Evolutionary conservation across 495 filamentous ascomycete species (phyloP), one percentile per base, ranked within the genome.

Genomic region (Glonium stellatum): DNA sequence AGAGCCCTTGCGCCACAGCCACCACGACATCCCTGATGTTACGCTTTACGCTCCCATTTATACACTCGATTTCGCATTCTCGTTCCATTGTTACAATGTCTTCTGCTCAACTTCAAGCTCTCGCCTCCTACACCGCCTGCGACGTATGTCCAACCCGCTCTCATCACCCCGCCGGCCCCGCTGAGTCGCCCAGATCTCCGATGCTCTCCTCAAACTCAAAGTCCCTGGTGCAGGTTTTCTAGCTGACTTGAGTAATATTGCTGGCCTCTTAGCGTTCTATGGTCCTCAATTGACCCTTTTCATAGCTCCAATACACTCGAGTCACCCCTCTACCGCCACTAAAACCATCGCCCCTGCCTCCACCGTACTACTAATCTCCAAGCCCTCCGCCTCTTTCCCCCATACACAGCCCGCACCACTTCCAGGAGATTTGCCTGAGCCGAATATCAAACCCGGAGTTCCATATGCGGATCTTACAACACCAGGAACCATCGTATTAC

Each of bases 351-450:
- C 80, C 12, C 83, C 81, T 47, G 82, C 81, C 27, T 82, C 79
- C 31, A 89, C 86, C 5, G 79, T 87, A 57, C 77, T 84, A 60
- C 84, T 88, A 67, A 72, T 80, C 36, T 71, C 81, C 12, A 86
- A 83, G 61, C 44, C 66, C 47, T 41, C 69, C 31, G 47, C 51
- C 1, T 64, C 65, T 12, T 67, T 67, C 35, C 54, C 65, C 13
- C 44, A 36, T 48, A 68, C 69, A 5, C 48, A 18, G 2, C 47
- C 61, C 12, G 66, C 74, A 9, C 48, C 64, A 41, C 62, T 72
- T 13, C 58, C 67, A 18, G 63, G 64, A 6, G n/a, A 65, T 72
- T 57, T 68, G 67, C 67, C 73, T 71, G 13, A 50, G 13, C 59
- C 67, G 5, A 79, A 78, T 56, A 67, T 78, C 4, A 67, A 75